Base-by-base conservation (phyloP, 208 protist species). In the Angomonas ambiguus region DNA sequence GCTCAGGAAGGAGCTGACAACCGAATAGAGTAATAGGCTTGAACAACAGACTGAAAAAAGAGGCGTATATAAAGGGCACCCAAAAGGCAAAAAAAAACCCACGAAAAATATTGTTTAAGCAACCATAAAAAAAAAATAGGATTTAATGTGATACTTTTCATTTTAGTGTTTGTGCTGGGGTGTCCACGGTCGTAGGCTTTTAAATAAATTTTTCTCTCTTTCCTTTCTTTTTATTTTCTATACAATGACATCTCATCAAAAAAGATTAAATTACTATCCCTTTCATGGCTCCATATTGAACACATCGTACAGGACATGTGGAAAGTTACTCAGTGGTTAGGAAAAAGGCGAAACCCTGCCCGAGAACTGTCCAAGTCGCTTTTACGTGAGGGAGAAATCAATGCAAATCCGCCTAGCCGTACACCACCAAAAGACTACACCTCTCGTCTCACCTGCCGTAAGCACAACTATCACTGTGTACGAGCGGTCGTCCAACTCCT, bases 401-500 rank as follows among this genome's bases (percentile, higher is more conserved):
- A 4, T 32, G 28, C 11, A 4, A n/a, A 11, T 1, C 34, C 13
- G 8, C 35, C 35, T 5, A 41, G 13, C 5, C 8, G 35, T 18
- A 41, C 5, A 13, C 35, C 35, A 5, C 35, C 35, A 41, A 13
- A 5, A 13, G 35, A 41, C 13, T 41, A 41, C 35, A 18, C 35
- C 35, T 13, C 35, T 35, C 30, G 38, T 22, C 38, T 62, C 3
- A 62, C 13, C n/a, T 62, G 58, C 33, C 31, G 58, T 5, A 41
- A 34, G 6, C 58, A 62, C 25, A 27, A 34, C 16, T 80, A 80
- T 48, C 65, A 80, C 63, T 62, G 65, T 32, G 57, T 45, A 13
- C 56, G 75, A 11, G 51, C 66, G 0, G 75, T 76, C 10, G 69
- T 65, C 1, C 71, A 73, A 51, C 62, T 71, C 25, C 48, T 80